These are phyloP conservation scores for Cytauxzoon felis DNA, from an alignment of 169 alveolate genomes.

Conservation along the genomic window DNA sequence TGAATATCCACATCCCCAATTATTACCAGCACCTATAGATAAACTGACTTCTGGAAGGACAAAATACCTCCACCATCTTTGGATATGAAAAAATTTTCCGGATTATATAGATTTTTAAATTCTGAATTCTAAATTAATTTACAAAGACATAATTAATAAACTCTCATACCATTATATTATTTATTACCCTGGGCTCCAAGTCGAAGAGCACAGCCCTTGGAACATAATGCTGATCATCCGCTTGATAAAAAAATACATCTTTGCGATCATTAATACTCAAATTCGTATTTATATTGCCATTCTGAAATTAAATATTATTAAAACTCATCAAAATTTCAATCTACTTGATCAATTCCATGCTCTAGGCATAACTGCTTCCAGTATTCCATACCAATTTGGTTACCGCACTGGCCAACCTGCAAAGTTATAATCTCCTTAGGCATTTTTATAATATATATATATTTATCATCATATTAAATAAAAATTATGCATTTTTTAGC, in stretches of 20 bases:
- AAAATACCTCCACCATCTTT: constrained; percentile 92
- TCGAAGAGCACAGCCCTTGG: constrained; percentile 97
- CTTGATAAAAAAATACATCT: constrained; percentile 97
- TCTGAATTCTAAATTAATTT: constrained; percentile 71
- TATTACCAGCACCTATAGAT: constrained; percentile 93
- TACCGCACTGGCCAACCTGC: constrained; percentile 99
- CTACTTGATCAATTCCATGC: constrained; percentile 90
- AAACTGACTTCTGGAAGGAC: neutral
- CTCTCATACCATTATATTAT: constrained; percentile 60
- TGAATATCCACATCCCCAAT: constrained; percentile 97
- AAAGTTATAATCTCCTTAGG: constrained; percentile 92
- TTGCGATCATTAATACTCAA: constrained; percentile 87
- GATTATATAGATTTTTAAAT: constrained; percentile 90
- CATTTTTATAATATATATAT: too few relatives aligned
- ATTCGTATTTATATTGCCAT: constrained; percentile 69
- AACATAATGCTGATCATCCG: constrained; percentile 84
- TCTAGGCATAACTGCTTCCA: constrained; percentile 98
- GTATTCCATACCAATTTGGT: constrained; percentile 98
- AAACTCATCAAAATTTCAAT: neutral
- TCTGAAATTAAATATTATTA: constrained; percentile 15
- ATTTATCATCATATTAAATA: too few relatives aligned
- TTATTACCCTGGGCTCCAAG: constrained; percentile 96
- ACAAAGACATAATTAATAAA: neutral
- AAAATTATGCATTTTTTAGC: too few relatives aligned
- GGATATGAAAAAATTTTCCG: constrained; percentile 94